Evolutionary conservation across 352 stramenopile genomes (phyloP).

Genomic region (Phytophthora capsici): DNA sequence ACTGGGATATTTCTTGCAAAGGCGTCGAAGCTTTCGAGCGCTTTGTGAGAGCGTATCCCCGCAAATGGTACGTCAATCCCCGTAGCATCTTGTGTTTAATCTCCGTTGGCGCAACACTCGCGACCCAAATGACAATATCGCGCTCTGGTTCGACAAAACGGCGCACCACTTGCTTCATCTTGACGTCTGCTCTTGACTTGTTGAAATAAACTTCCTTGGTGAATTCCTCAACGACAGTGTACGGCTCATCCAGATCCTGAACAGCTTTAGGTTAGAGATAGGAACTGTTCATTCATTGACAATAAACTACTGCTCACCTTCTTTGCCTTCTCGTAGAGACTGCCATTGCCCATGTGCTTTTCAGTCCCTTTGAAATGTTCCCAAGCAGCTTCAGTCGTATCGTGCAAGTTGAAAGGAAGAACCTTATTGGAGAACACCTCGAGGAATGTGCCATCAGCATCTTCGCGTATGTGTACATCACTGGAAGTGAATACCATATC

Average conservation of each 20-base stretch:
- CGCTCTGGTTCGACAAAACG: slow-evolving; percentile 63
- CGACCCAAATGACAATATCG: slow-evolving; percentile 64
- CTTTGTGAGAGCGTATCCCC: slow-evolving; percentile 64
- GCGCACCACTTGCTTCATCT: slow-evolving; percentile 60
- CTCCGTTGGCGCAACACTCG: slow-evolving; percentile 56
- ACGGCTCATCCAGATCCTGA: slow-evolving; percentile 39
- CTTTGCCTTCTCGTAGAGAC: slow-evolving; percentile 29
- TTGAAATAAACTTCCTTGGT: slow-evolving; percentile 59
- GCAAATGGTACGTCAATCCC: slow-evolving; percentile 47
- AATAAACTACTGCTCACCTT: slow-evolving; percentile 11
- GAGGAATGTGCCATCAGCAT: slow-evolving; percentile 17
- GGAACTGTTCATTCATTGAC: too few relatives aligned
- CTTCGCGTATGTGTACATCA: slow-evolving; percentile 29
- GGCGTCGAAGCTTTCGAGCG: slow-evolving; percentile 32
- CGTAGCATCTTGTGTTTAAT: slow-evolving; percentile 53
- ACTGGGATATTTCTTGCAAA: slow-evolving; percentile 39
- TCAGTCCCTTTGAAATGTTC: slow-evolving; percentile 35
- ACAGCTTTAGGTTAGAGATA: neutral
- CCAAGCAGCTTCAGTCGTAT: slow-evolving; percentile 21
- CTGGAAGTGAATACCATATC: slow-evolving; percentile 23
- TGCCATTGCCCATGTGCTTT: slow-evolving; percentile 34
- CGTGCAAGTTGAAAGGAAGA: slow-evolving; percentile 26
- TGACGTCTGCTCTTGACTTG: slow-evolving; percentile 52
- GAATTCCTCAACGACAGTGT: slow-evolving; percentile 65
- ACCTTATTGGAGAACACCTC: slow-evolving; percentile 35